phyloP scores from a whole-genome alignment of 768 basidiomycete genomes.

The Trametes coccinea region DNA sequence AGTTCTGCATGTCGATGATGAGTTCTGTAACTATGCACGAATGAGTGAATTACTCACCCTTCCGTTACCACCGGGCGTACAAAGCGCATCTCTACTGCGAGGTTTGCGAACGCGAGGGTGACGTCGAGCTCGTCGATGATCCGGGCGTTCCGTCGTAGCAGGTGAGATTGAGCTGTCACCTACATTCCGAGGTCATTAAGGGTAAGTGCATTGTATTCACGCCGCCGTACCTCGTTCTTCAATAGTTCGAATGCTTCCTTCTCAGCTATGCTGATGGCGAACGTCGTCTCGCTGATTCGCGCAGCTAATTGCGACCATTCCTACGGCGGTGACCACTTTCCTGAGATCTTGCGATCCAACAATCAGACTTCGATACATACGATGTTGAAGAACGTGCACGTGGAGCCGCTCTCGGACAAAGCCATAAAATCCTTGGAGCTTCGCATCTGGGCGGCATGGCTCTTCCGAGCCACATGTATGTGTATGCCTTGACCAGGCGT shows the following conservation, averaged over 20 bases:
- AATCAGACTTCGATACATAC: constrained; percentile 1
- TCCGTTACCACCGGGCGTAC: constrained; percentile 68
- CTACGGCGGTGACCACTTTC: constrained; percentile 36
- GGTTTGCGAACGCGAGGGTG: constrained; percentile 72
- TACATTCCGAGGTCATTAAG: constrained; percentile 30
- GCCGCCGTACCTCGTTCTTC: constrained; percentile 56
- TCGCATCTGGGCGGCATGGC: constrained; percentile 54
- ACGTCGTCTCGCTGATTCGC: constrained; percentile 59
- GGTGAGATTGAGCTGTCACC: constrained; percentile 60
- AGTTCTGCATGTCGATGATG: constrained; percentile 37
- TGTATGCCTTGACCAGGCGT: constrained; percentile 72
- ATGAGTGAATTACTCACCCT: constrained; percentile 48
- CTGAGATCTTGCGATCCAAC: neutral
- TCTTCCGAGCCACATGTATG: constrained; percentile 69
- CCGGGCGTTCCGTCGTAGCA: constrained; percentile 71
- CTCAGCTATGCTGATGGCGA: constrained; percentile 57
- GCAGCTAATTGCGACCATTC: constrained; percentile 76
- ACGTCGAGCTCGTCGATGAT: constrained; percentile 90
- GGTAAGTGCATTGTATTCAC: neutral
- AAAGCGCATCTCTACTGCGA: constrained; percentile 78
- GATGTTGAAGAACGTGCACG: constrained; percentile 64
- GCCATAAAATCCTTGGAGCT: constrained; percentile 51
- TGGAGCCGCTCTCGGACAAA: constrained; percentile 64
- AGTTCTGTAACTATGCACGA: neutral
- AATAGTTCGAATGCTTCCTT: constrained; percentile 72